phyloP scores from a whole-genome alignment of 306 rosid species.

The Pterocarpus santalinus region DNA sequence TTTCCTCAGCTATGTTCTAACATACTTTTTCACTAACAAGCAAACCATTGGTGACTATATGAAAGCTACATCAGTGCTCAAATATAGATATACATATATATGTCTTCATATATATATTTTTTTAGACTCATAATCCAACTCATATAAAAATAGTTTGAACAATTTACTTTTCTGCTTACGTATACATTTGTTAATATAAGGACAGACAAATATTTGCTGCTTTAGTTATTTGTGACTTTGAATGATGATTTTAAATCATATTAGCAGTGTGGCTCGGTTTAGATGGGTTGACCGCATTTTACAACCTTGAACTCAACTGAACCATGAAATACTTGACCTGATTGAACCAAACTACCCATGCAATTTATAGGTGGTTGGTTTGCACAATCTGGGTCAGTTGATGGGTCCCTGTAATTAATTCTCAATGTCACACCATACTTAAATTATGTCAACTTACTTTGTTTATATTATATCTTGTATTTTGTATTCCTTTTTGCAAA shows the following conservation, averaged over 20 bases:
- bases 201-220: background rate
- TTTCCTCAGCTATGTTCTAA: background rate
- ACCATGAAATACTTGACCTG: slow-evolving; percentile 8
- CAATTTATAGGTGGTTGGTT: background rate
- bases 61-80: slow-evolving; percentile 19
- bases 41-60: background rate
- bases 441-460: background rate
- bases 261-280: background rate
- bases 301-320: slow-evolving; percentile 13
- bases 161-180: background rate
- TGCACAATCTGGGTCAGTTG: slow-evolving; percentile 21
- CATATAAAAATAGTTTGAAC: background rate
- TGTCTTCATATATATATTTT: too few relatives aligned
- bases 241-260: slow-evolving; percentile 2
- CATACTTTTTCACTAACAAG: slow-evolving; percentile 3
- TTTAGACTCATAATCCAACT: background rate
- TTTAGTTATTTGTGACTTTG: slow-evolving; percentile 11
- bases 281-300: background rate
- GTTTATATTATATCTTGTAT: background rate
- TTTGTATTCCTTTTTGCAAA: slow-evolving; percentile 17
- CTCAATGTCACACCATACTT: slow-evolving; percentile 13
- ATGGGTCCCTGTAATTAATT: slow-evolving; percentile 6
- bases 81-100: background rate
- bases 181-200: background rate
- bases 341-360: slow-evolving; percentile 5